phyloP scores from a whole-genome alignment of 495 filamentous ascomycete genomes.

The Platismatia glauca region DNA sequence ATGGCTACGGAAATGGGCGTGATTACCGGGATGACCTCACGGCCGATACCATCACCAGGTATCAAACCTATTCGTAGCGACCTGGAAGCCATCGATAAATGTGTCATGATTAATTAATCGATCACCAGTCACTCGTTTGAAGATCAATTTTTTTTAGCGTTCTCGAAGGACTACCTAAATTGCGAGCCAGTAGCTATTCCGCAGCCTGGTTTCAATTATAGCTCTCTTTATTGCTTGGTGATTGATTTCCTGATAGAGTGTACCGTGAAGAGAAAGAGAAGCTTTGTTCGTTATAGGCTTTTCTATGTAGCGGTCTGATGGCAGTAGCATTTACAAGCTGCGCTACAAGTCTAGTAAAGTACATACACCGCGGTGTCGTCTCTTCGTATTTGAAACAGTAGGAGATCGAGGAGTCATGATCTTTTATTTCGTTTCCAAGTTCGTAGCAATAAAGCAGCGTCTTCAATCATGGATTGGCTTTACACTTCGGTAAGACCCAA shows the following conservation, averaged over 20 bases:
- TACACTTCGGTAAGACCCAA: constrained; percentile 36
- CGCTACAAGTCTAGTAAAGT: background rate
- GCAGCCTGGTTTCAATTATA: no score
- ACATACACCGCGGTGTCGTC: background rate
- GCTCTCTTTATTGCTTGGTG: background rate
- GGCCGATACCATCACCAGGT: constrained; percentile 95
- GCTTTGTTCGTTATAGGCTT: background rate
- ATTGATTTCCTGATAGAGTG: background rate
- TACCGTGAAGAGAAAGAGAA: background rate
- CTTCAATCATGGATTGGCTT: background rate
- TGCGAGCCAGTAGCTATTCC: no score
- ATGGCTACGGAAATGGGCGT: constrained; percentile 7
- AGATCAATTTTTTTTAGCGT: no score
- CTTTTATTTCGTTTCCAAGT: background rate
- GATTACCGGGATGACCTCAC: constrained; percentile 83
- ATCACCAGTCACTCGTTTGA: no score
- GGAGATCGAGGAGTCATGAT: background rate
- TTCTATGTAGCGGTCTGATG: background rate
- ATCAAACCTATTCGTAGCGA: constrained; percentile 70
- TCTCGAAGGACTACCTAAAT: no score
- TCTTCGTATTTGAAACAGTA: background rate
- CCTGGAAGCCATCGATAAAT: constrained; percentile 35
- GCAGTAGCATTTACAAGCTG: background rate
- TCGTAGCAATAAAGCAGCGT: background rate
- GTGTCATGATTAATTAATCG: background rate